A percentile compares a stretch with the other conserved stretches of the same genome.
phyloP scores from a whole-genome alignment of 108 stramenopile genomes.

The Conticribra guillardii region DNA sequence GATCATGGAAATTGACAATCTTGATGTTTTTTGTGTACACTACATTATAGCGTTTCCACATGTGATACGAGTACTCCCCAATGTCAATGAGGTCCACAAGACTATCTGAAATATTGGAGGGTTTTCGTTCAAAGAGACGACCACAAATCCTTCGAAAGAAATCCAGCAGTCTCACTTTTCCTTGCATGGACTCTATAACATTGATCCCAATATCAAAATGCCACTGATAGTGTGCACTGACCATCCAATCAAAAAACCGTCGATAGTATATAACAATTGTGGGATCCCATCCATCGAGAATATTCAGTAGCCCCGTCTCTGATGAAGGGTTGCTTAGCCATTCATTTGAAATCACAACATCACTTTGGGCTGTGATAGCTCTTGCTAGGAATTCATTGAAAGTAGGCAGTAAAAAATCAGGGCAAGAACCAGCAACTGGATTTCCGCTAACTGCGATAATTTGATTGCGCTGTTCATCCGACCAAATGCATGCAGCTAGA shows the following conservation, averaged over 20 bases:
- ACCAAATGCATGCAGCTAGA: constrained; percentile 2
- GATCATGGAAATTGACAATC: not conserved
- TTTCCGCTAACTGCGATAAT: not conserved
- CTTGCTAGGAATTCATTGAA: not conserved
- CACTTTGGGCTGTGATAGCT: not conserved
- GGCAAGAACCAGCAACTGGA: not conserved
- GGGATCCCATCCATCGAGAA: not conserved
- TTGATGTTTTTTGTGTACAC: not conserved
- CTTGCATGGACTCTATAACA: not conserved
- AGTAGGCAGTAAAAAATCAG: not conserved
- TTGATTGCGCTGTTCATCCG: not conserved
- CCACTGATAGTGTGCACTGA: not conserved
- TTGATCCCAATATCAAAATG: not conserved
- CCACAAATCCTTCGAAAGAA: not conserved
- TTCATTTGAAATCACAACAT: constrained; percentile 1
- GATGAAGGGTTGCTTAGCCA: not conserved
- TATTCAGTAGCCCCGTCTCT: not conserved
- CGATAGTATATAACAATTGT: not conserved
- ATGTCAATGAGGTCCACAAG: not conserved
- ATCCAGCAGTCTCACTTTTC: not conserved
- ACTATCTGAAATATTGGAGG: not conserved
- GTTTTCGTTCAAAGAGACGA: not conserved
- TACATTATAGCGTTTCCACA: not conserved
- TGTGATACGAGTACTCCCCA: not conserved
- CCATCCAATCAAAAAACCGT: not conserved